Evolutionary conservation across 805 yeast genomes (phyloP).

Genomic region (Torulaspora maleeae): DNA sequence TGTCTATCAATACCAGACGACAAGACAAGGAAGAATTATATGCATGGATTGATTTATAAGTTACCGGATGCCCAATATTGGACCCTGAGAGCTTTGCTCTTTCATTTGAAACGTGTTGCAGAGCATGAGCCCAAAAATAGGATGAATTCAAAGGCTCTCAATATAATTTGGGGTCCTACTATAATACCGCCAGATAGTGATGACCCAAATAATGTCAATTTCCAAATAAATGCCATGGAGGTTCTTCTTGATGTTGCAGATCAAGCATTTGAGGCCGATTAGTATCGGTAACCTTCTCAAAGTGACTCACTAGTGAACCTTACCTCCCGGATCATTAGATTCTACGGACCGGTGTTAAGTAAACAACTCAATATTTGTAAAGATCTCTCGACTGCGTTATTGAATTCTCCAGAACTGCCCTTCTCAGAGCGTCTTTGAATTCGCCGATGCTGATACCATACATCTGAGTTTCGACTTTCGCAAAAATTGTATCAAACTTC

Average conservation of each 20-base stretch:
- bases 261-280: conserved; percentile 69
- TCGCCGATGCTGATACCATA: conserved; percentile 33
- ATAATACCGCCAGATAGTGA: conserved; percentile 64
- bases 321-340: neutral
- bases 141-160: conserved; percentile 77
- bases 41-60: conserved; percentile 84
- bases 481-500: conserved; percentile 12
- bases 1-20: conserved; percentile 70
- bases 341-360: neutral
- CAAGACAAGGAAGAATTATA: conserved; percentile 57
- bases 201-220: conserved; percentile 68
- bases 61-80: conserved; percentile 94
- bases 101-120: conserved; percentile 77
- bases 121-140: conserved; percentile 59
- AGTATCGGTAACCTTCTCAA: neutral
- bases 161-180: conserved; percentile 95
- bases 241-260: conserved; percentile 78
- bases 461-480: conserved; percentile 14
- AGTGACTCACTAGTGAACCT: too few species aligned
- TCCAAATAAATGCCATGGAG: conserved; percentile 74
- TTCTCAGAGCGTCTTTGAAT: conserved; percentile 29
- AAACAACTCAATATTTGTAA: conserved; percentile 6
- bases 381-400: conserved; percentile 7
- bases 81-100: conserved; percentile 75
- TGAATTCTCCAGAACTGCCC: conserved; percentile 10